phyloP scores from a whole-genome alignment of 1,139 yeast species.

The Suhomyces bolitotheri region DNA sequence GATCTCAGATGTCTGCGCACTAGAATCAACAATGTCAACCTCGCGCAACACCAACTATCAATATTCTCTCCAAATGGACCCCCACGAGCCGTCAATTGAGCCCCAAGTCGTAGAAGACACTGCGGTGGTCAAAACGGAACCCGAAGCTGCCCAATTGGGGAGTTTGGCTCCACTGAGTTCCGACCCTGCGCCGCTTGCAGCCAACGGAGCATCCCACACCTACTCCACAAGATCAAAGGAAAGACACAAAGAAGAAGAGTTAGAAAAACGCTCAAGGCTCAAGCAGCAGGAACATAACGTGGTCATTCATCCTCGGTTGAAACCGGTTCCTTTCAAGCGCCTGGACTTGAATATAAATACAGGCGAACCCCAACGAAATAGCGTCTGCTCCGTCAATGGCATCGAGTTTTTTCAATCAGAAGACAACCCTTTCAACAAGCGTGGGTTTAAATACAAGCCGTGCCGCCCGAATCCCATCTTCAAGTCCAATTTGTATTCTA shows the following conservation, averaged over 20 bases:
- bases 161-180: background rate
- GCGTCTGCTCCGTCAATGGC: slow-evolving; percentile 16
- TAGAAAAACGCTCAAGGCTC: slow-evolving; percentile 19
- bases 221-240: slow-evolving; percentile 31
- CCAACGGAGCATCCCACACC: slow-evolving; percentile 14
- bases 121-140: slow-evolving; percentile 1
- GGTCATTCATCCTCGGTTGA: slow-evolving; percentile 44
- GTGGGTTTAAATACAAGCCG: slow-evolving; percentile 81
- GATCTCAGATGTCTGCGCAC: too few relatives aligned
- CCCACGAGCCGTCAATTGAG: slow-evolving; percentile 21
- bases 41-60: too few relatives aligned
- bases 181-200: slow-evolving; percentile 1
- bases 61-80: slow-evolving; percentile 5
- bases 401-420: slow-evolving; percentile 52
- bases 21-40: too few relatives aligned
- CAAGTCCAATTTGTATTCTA: slow-evolving; percentile 61
- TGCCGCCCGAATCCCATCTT: slow-evolving; percentile 73
- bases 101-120: slow-evolving; percentile 24
- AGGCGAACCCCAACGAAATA: slow-evolving; percentile 6
- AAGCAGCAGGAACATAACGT: slow-evolving; percentile 34
- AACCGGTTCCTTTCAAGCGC: slow-evolving; percentile 45
- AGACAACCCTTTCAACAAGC: slow-evolving; percentile 75
- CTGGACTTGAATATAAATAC: slow-evolving; percentile 27
- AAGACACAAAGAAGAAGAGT: slow-evolving; percentile 18
- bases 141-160: background rate